Evolutionary conservation across 2,329 filamentous ascomycete species (phyloP).

Genomic region (Monilinia vaccinii-corymbosi): DNA sequence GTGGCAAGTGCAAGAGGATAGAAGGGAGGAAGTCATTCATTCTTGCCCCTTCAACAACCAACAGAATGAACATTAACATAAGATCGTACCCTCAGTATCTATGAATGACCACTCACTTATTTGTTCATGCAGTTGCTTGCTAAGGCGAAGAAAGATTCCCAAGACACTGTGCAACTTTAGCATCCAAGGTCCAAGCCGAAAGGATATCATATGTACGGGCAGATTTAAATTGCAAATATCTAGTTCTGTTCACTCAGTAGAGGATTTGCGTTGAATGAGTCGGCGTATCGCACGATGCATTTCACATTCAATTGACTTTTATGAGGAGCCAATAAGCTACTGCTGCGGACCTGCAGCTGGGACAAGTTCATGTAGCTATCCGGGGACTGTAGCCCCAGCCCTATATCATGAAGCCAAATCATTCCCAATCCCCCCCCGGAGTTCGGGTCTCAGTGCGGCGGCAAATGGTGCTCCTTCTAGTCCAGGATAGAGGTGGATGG

Average conservation of each 20-base stretch:
- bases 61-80: too few relatives aligned
- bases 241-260: neutral
- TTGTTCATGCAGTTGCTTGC: neutral
- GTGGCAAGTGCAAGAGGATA: neutral
- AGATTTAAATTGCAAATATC: neutral
- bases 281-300: neutral
- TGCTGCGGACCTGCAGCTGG: neutral
- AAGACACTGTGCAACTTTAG: constrained; percentile 6
- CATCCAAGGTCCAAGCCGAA: neutral
- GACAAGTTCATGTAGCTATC: neutral
- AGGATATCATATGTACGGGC: neutral
- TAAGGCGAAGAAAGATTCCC: neutral
- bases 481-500: neutral
- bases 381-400: neutral
- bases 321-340: neutral
- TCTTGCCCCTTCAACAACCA: neutral
- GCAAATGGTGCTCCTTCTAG: neutral
- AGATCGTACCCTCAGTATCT: too few relatives aligned
- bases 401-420: constrained; percentile 2
- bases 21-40: neutral
- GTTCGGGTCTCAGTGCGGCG: neutral
- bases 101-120: neutral
- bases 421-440: neutral
- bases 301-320: neutral
- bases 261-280: neutral